Percentiles rank a stretch among this genome's conserved stretches.
phyloP scores from a whole-genome alignment of 169 alveolate species.

The Eimeria maxima region DNA sequence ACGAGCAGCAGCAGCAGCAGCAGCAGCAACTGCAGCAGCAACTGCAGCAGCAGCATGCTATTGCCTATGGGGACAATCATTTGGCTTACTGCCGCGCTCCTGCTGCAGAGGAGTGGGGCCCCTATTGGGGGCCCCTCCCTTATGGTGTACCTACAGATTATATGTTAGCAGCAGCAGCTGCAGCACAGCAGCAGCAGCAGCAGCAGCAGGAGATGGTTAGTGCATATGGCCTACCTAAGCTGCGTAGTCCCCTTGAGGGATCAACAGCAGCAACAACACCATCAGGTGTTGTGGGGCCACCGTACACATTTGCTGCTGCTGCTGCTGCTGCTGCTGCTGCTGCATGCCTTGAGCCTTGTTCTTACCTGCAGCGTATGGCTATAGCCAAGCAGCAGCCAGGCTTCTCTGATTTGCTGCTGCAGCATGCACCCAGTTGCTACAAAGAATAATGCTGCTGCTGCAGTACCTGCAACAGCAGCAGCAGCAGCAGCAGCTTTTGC shows the following conservation, averaged over 20 bases:
- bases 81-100: not conserved
- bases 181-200: constrained; percentile 6
- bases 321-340: constrained; percentile 14
- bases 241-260: not conserved
- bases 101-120: constrained; percentile 9
- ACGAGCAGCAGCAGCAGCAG: no score
- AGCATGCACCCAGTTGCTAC: constrained; percentile 9
- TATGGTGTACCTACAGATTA: not conserved
- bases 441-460: not conserved
- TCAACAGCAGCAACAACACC: constrained; percentile 52
- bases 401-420: constrained; percentile 7
- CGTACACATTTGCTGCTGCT: not conserved
- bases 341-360: not conserved
- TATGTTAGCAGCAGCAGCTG: not conserved
- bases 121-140: constrained; percentile 55
- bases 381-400: not conserved
- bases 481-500: not conserved
- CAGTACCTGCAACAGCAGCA: not conserved
- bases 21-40: not conserved
- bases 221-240: constrained; percentile 35
- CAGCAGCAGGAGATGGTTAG: constrained; percentile 1
- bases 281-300: not conserved
- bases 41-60: constrained; percentile 16
- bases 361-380: not conserved
- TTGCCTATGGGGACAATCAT: not conserved